Conservation (phyloP, 441 rosid genomes). For the Populus trichocarpa region DNA sequence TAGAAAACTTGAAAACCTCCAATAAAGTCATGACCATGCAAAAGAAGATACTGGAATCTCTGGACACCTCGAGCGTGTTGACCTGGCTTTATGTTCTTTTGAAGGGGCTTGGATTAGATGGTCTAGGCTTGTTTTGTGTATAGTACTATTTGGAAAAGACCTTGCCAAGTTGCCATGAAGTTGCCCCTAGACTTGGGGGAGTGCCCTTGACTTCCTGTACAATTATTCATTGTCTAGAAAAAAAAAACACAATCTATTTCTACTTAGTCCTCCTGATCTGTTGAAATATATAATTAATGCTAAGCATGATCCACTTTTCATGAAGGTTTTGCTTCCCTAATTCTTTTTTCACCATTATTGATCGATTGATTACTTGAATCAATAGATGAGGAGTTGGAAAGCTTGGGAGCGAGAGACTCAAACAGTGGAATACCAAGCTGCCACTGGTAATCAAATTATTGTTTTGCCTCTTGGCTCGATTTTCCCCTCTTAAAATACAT, state of each 20-base stretch:
- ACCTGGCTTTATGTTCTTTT: no score
- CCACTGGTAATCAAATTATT: constrained; percentile 30
- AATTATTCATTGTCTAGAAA: background rate
- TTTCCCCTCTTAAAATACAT: background rate
- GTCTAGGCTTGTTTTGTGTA: no score
- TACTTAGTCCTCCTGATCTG: background rate
- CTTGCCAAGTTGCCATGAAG: no score
- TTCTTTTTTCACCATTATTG: background rate
- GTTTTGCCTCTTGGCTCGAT: background rate
- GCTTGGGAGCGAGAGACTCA: constrained; percentile 57
- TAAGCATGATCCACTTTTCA: background rate
- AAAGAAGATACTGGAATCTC: background rate
- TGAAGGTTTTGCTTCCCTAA: background rate
- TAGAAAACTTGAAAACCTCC: background rate
- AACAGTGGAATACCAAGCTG: constrained; percentile 48
- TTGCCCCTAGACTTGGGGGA: no score
- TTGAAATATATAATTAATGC: background rate
- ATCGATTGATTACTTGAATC: background rate
- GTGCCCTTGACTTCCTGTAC: background rate
- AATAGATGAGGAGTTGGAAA: constrained; percentile 55
- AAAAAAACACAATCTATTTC: background rate
- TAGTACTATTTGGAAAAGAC: no score
- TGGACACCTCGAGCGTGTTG: background rate
- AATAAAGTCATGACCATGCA: background rate
- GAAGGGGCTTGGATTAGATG: no score